Percentiles rank a stretch among this genome's conserved stretches.
These are phyloP conservation scores for Sporobolomyces pararoseus DNA, from an alignment of 768 basidiomycete genomes.

Conservation along the genomic window DNA sequence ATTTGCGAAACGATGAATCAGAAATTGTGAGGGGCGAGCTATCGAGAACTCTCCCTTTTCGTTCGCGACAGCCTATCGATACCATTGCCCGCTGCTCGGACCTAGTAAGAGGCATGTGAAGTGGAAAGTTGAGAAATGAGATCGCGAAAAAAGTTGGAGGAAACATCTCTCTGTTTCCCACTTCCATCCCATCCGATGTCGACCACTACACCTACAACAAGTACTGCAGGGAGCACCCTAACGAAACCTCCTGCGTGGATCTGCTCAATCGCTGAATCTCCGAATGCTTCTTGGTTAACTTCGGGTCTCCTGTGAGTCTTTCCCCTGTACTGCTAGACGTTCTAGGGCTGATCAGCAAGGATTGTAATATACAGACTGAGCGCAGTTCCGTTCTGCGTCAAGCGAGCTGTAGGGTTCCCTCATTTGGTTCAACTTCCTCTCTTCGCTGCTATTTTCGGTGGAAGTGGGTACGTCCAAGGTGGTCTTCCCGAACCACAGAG, in stretches of 20 bases:
- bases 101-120: no score
- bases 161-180: no score
- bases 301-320: constrained; percentile 31
- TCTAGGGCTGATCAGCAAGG: not conserved
- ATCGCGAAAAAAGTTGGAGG: no score
- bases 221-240: no score
- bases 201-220: not conserved
- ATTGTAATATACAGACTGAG: constrained; percentile 9
- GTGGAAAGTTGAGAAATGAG: no score
- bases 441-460: constrained; percentile 59
- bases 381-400: constrained; percentile 29
- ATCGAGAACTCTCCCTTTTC: no score
- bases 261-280: constrained; percentile 7
- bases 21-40: no score
- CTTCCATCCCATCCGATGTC: not conserved
- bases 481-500: no score
- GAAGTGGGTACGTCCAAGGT: constrained; percentile 3
- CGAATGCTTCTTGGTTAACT: constrained; percentile 22
- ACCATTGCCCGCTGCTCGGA: no score
- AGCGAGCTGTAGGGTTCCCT: constrained; percentile 66
- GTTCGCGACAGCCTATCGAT: no score
- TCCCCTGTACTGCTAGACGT: not conserved
- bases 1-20: no score
- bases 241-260: constrained; percentile 21
- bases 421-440: constrained; percentile 87